Base-by-base conservation (phyloP, 805 yeast genomes). In the Cyberlindnera mississippiensis region DNA sequence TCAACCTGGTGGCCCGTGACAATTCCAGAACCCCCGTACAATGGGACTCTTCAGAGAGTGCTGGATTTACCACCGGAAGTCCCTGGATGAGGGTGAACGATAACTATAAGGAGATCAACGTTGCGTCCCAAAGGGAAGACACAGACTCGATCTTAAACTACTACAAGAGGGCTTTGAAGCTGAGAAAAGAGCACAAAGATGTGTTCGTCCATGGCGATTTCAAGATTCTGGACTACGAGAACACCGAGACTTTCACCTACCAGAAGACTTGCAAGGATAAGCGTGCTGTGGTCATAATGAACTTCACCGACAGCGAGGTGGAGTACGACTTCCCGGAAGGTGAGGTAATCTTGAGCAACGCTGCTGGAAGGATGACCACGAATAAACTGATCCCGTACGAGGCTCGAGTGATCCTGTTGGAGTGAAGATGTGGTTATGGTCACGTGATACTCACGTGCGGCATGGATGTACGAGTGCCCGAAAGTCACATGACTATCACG, bases 1-100 rank as follows among this genome's bases (percentile, higher is more conserved):
- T 72, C 44, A 60, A 63, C 42, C 48, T 69, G 41, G 33, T 68
- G 16, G 72, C 78, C 13, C 64, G 82, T 53, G 82, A 76, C 52
- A 66, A 76, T 51, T 70, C 76, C 10, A 68, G 82, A 57, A 67
- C 78, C 17, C 82, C 82, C 15, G 72, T 76, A 46, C 81, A 75
- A 49, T 76, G 82, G 82, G 68, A 67, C 45, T 57, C 55, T 40
- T 49, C 67, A 1, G 61, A 50, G n/a, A 46, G 70, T 46, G 78
- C 66, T 29, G 81, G 81, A 0, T 76, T 76, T 58, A 61, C 76
- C 19, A 59, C 66, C 5, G 60, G 69, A 33, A 62, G 60, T 45
- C 81, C 82, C 14, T 76, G 82, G 82, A 75, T 71, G 61, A 61
- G 65, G 44, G 70, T 71, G 49, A 72, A 73, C 49, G 77, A 72